Evolutionary conservation across 805 yeast species (phyloP), one percentile per base, ranked within the genome.

Genomic region (Ogataea neopini): DNA sequence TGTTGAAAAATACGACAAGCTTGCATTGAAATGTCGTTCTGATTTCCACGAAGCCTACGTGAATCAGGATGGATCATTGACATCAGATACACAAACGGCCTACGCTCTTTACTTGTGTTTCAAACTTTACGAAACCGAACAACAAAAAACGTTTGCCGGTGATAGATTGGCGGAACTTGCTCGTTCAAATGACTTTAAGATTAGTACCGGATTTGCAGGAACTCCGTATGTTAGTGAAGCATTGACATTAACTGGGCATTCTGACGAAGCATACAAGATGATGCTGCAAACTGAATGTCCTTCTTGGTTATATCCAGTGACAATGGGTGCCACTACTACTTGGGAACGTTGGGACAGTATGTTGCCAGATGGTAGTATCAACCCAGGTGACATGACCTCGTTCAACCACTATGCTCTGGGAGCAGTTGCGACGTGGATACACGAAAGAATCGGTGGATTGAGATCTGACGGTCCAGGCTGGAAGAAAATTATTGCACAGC

Each of bases 341-440:
- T 60, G 64, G 64, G 64, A 60, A 37, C 54, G 64, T 8, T 60
- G 63, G 63, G 61, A 60, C 38, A 60, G 64, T 42, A 56, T 60
- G 60, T 38, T 58, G 26, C 61, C 59, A 2, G 53, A 60, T 39
- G 64, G 64, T 3, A 38, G 41, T 25, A 56, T 60, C 44, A 60
- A 60, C 42, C 60, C 62, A 2, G 64, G 64, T 8, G 56, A 48
- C 13, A 60, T 60, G 64, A 60, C 64, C 2, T 60, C 63, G n/a
- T 60, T 60, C 60, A 61, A 59, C 40, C 62, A 58, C 25, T 58
- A 58, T 40, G 60, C 62, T 10, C 47, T 58, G 18, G 62, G 62
- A 9, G 52, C 62, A 1, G 53, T 58, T 32, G 59, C 55, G 2
- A 45, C 43, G 29, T 58, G 61, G 61, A 25, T 58, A 43, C 50